Evolutionary conservation across 306 rosid species (phyloP).

Genomic region (Quercus variabilis): DNA sequence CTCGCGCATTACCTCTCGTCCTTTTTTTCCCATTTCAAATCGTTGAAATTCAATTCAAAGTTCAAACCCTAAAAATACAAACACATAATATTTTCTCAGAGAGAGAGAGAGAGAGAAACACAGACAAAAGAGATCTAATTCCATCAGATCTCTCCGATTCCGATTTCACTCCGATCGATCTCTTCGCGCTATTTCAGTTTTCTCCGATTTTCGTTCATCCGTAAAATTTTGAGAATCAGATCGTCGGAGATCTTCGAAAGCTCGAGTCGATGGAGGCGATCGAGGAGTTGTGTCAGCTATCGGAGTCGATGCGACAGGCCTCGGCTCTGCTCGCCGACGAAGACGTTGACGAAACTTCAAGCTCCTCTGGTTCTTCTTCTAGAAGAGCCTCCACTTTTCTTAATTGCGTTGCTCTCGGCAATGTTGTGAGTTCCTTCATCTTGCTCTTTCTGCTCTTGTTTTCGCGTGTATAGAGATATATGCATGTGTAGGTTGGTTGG

Average conservation of each 20-base stretch:
- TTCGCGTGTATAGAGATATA: background rate
- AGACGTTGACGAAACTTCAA: conserved; percentile 71
- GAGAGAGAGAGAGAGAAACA: background rate
- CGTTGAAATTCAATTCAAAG: background rate
- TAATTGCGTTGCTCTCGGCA: conserved; percentile 89
- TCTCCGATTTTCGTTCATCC: background rate
- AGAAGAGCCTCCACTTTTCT: conserved; percentile 84
- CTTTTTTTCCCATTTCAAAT: background rate
- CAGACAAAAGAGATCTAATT: background rate
- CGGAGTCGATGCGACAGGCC: conserved; percentile 91
- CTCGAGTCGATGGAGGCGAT: conserved; percentile 78
- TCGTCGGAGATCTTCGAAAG: background rate
- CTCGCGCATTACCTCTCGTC: conserved; percentile 12
- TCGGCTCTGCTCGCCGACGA: conserved; percentile 87
- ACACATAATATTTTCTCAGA: background rate
- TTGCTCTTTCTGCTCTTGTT: background rate
- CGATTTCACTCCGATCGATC: conserved; percentile 24
- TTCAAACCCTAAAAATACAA: background rate
- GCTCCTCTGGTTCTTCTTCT: conserved; percentile 42
- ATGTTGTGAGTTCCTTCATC: conserved; percentile 61
- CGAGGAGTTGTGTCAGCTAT: conserved; percentile 81
- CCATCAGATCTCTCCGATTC: background rate
- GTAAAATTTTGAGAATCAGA: background rate
- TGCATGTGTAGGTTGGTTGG: background rate
- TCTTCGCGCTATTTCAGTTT: too few species aligned